Conservation (phyloP, 176 grass and related monocot genomes). For the Hyparrhenia diplandra region DNA sequence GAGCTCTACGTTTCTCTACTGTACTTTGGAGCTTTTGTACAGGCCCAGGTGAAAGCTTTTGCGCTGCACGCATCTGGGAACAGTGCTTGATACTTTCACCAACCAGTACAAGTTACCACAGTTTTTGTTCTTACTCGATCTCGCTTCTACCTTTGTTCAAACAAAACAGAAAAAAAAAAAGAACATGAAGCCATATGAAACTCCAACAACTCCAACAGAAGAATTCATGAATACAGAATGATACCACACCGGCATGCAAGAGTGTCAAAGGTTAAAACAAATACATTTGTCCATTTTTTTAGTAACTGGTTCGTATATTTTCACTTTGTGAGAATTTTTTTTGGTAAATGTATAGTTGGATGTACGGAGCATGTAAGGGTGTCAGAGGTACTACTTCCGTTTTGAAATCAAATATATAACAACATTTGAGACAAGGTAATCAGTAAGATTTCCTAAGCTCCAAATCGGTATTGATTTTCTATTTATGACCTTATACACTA, state of each 20-base stretch:
- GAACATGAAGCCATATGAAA: not conserved
- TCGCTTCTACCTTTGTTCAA: no score
- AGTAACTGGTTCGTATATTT: no score
- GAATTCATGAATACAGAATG: not conserved
- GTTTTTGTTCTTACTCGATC: not conserved
- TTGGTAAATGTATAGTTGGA: no score
- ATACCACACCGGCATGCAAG: not conserved
- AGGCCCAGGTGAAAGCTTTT: constrained; percentile 8
- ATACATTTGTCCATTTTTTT: not conserved
- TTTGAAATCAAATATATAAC: not conserved
- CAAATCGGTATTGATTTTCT: no score
- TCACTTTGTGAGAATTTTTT: no score
- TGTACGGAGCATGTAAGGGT: no score
- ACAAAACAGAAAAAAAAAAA: no score
- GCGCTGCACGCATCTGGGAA: not conserved
- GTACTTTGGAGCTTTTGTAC: constrained; percentile 9
- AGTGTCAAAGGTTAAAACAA: not conserved
- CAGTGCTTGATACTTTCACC: not conserved
- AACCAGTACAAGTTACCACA: not conserved
- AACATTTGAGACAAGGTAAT: not conserved
- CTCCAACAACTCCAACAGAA: not conserved
- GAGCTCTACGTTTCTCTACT: not conserved
- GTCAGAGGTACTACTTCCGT: not conserved
- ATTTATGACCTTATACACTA: no score
- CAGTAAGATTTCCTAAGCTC: no score